These are phyloP conservation scores for Geotrichum ghanense DNA, from an alignment of 805 yeast species.

Conservation along the genomic window DNA sequence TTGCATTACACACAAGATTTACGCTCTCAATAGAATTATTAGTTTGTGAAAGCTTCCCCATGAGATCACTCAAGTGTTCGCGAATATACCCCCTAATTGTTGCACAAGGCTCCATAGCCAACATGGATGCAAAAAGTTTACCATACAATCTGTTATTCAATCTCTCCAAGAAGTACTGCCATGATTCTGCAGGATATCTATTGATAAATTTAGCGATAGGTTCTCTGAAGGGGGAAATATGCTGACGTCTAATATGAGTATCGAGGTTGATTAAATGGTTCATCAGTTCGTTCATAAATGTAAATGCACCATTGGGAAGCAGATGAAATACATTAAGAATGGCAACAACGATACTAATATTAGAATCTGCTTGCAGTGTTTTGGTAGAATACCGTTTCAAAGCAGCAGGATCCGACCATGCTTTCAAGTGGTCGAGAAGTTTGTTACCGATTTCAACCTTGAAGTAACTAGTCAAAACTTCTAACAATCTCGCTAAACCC, in stretches of 20 bases:
- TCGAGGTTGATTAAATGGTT: constrained; percentile 68
- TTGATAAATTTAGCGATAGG: constrained; percentile 82
- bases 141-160: constrained; percentile 55
- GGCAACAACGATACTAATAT: constrained; percentile 79
- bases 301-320: constrained; percentile 83
- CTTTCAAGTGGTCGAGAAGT: constrained; percentile 81
- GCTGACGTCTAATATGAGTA: constrained; percentile 70
- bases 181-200: constrained; percentile 66
- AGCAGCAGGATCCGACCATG: constrained; percentile 85
- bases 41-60: constrained; percentile 38
- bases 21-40: constrained; percentile 42
- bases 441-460: constrained; percentile 95
- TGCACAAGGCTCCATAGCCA: constrained; percentile 40
- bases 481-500: constrained; percentile 78
- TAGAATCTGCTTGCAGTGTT: constrained; percentile 68
- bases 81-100: constrained; percentile 48
- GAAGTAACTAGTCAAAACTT: constrained; percentile 80
- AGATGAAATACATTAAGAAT: constrained; percentile 85
- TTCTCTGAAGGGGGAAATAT: constrained; percentile 78
- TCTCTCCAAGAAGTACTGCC: constrained; percentile 56
- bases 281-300: constrained; percentile 81
- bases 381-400: constrained; percentile 67
- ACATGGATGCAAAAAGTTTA: constrained; percentile 54
- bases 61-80: constrained; percentile 38
- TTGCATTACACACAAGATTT: constrained; percentile 58